Conservation (phyloP, 1,139 yeast species). For the Suhomyces kunorum region DNA sequence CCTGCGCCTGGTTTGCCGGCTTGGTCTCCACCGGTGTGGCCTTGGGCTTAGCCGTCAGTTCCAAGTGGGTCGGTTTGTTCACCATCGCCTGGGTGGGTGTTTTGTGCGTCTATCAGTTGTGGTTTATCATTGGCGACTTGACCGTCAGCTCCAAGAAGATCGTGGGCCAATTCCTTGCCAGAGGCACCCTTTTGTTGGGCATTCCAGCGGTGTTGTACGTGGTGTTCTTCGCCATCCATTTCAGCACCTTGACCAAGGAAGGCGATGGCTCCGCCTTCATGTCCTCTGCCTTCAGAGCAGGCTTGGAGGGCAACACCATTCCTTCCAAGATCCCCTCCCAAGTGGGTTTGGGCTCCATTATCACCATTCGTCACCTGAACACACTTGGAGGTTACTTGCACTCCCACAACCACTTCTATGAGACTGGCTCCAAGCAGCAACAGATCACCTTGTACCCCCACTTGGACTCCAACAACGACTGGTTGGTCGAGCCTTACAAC, state of each 20-base stretch:
- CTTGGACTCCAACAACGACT: conserved; percentile 81
- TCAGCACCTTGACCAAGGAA: conserved; percentile 63
- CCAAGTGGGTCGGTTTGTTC: conserved; percentile 97
- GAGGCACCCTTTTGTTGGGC: conserved; percentile 64
- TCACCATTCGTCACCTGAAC: conserved; percentile 77
- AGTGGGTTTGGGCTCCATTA: conserved; percentile 83
- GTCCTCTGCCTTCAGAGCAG: conserved; percentile 85
- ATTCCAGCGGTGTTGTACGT: conserved; percentile 71
- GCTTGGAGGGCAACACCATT: conserved; percentile 67
- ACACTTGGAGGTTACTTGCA: conserved; percentile 95
- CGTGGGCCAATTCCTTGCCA: conserved; percentile 51
- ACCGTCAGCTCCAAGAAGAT: conserved; percentile 54
- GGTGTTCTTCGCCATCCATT: conserved; percentile 77
- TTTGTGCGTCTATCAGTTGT: conserved; percentile 71
- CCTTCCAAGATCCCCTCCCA: conserved; percentile 73
- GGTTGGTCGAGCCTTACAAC: conserved; percentile 75
- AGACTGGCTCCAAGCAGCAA: conserved; percentile 93
- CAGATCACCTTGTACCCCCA: conserved; percentile 94
- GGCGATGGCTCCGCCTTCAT: conserved; percentile 91
- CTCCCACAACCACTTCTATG: conserved; percentile 83
- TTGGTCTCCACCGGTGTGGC: conserved; percentile 76
- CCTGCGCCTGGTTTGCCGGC: conserved; percentile 67
- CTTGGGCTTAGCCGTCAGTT: conserved; percentile 82
- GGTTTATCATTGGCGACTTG: conserved; percentile 90
- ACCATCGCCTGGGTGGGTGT: conserved; percentile 91